A percentile compares a stretch with the other conserved stretches of the same genome.
These are phyloP conservation scores for Glycine latifolia DNA, from an alignment of 306 rosid genomes.

Conservation along the genomic window DNA sequence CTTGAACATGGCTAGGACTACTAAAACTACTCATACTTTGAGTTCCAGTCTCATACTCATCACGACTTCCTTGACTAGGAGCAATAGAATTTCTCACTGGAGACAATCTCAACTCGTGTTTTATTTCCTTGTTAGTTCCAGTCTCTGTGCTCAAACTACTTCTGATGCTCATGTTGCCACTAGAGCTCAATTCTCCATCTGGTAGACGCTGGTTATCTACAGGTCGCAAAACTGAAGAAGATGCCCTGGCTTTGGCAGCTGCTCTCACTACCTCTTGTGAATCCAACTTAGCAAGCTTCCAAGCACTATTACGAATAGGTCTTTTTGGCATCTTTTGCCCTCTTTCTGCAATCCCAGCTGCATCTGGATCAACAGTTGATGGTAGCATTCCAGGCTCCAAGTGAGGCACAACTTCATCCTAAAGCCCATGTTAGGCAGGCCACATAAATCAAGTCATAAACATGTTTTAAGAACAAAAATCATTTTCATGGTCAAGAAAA, in stretches of 20 bases:
- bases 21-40: constrained; percentile 97
- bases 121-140: constrained; percentile 74
- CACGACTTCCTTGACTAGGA: constrained; percentile 92
- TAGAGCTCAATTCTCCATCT: constrained; percentile 80
- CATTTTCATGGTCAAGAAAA: constrained; percentile 31
- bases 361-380: constrained; percentile 96
- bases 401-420: constrained; percentile 99
- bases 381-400: constrained; percentile 99
- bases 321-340: constrained; percentile 73
- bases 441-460: constrained; percentile 34
- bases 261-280: constrained; percentile 86
- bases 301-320: constrained; percentile 89
- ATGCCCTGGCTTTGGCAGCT: constrained; percentile 98
- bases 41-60: constrained; percentile 92
- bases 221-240: constrained; percentile 92
- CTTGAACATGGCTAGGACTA: constrained; percentile 91
- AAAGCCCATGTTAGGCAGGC: constrained; percentile 46
- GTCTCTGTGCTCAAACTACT: constrained; percentile 88
- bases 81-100: constrained; percentile 73
- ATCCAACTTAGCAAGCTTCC: constrained; percentile 96
- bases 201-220: constrained; percentile 67
- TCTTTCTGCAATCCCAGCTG: constrained; percentile 77
- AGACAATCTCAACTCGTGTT: constrained; percentile 70
- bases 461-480: constrained; percentile 6
- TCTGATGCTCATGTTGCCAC: constrained; percentile 87